phyloP scores from a whole-genome alignment of 2,329 filamentous ascomycete genomes.

The Pseudocercospora eumusae region DNA sequence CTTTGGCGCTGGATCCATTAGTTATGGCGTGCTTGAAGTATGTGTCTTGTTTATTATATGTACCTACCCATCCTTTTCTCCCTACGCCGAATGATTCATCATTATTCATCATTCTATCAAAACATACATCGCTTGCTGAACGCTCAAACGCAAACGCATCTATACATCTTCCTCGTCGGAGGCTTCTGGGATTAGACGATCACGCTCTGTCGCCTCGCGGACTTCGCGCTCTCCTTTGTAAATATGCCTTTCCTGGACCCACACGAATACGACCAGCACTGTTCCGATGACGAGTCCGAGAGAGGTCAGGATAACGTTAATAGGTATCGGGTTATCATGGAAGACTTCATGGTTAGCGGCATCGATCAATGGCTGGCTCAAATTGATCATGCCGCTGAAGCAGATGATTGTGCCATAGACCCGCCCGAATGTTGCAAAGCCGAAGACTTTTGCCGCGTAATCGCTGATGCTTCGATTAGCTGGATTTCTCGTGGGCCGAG shows the following conservation, averaged over 20 bases:
- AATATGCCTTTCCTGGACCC: constrained; percentile 26
- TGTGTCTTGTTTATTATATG: background rate
- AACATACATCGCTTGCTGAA: constrained; percentile 5
- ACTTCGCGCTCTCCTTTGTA: constrained; percentile 17
- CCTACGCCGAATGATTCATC: background rate
- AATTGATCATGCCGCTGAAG: constrained; percentile 78
- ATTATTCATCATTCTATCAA: background rate
- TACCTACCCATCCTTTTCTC: background rate
- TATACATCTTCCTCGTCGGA: constrained; percentile 9
- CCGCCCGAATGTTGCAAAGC: constrained; percentile 88
- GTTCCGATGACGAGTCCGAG: constrained; percentile 65
- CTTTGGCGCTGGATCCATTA: no score
- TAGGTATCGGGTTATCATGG: constrained; percentile 69
- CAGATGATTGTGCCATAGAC: constrained; percentile 90
- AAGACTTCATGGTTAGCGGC: constrained; percentile 73
- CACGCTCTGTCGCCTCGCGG: constrained; percentile 20
- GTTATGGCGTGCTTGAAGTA: background rate
- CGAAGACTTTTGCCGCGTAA: constrained; percentile 88
- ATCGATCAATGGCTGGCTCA: constrained; percentile 78
- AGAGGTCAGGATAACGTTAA: constrained; percentile 69
- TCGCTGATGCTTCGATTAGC: constrained; percentile 48
- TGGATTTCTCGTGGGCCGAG: constrained; percentile 60
- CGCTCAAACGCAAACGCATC: background rate
- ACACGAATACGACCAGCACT: constrained; percentile 68
- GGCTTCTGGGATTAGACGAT: constrained; percentile 5